Evolutionary conservation across 208 protist species (phyloP), one percentile per base, ranked within the genome.

Genomic region (Tritrichomonas foetus): DNA sequence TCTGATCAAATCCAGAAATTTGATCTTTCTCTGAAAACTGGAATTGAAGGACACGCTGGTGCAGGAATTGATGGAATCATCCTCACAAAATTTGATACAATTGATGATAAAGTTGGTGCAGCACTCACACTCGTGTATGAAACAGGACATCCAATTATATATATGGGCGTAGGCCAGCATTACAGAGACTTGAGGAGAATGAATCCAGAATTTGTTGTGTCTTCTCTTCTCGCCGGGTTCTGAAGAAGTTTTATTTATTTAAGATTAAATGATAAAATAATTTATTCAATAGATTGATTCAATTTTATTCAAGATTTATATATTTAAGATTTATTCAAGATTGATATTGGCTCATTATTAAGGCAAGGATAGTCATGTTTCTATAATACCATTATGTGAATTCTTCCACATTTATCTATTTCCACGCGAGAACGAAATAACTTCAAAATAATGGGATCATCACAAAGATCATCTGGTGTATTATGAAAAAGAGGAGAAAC

Each of bases 1-100:
- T 97, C 99, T 27, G 98, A 99, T 94, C 99, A 99, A 94, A 74
- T 95, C 0, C 0, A 20, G 27, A 16, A 41, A 93, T 93, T 93
- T 41, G 66, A 75, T 49, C 16, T 16, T 20, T 44, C 11, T 78
- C 30, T 94, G 3, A 78, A 93, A 33, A 84, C 2, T 36, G 5
- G 75, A 3, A 50, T 13, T 22, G 61, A 16, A 9, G 53, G 13
- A 66, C 49, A 74, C 11, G n/a, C 75, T 5, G 92, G 16, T n/a
- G 44, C 30, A 27, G 44, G 53, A 9, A 99, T 99, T 92, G 98
- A 99, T 96, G 99, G 99, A 82, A 99, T 99, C 89, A 96, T 99
- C 25, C 96, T 99, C 0, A 99, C 99, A n/a, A 99, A 99, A 96
- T 99, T 99, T 94, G 99, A 99, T 96, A 99, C 99, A 3, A 99